phyloP scores from a whole-genome alignment of 2,329 filamentous ascomycete genomes.

The Helminthosporium solani region DNA sequence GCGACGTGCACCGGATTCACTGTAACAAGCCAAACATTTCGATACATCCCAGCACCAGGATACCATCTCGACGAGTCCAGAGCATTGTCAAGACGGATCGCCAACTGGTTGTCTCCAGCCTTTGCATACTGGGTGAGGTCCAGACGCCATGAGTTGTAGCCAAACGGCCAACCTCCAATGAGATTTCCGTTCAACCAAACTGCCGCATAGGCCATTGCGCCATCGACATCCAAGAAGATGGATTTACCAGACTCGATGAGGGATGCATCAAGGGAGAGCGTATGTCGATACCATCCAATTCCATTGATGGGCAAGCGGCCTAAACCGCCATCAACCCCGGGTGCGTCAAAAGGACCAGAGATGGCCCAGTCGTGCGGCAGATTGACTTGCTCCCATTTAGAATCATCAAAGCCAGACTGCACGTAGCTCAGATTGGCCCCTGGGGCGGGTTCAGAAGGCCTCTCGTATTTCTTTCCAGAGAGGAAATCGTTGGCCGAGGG shows the following conservation, averaged over 20 bases:
- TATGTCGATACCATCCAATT: slow-evolving; percentile 56
- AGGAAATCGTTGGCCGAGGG: slow-evolving; percentile 48
- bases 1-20: slow-evolving; percentile 48
- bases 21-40: slow-evolving; percentile 57
- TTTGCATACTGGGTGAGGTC: slow-evolving; percentile 50
- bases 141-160: slow-evolving; percentile 54
- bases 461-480: slow-evolving; percentile 31
- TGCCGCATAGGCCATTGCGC: slow-evolving; percentile 55
- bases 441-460: slow-evolving; percentile 29
- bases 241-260: slow-evolving; percentile 35
- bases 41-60: slow-evolving; percentile 56
- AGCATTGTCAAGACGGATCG: slow-evolving; percentile 55
- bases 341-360: slow-evolving; percentile 46
- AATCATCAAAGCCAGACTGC: slow-evolving; percentile 43
- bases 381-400: slow-evolving; percentile 44
- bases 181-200: slow-evolving; percentile 55
- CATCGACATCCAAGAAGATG: slow-evolving; percentile 53
- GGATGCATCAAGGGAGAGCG: slow-evolving; percentile 30
- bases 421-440: slow-evolving; percentile 36
- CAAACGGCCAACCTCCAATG: slow-evolving; percentile 55
- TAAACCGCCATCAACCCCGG: slow-evolving; percentile 43
- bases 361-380: slow-evolving; percentile 56
- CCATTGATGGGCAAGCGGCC: slow-evolving; percentile 54
- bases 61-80: slow-evolving; percentile 56
- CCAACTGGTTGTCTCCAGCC: slow-evolving; percentile 46